Percentiles rank a stretch among this genome's conserved stretches.
Evolutionary conservation across 2,329 filamentous ascomycete species (phyloP).

Genomic region (Penicillium sclerotigenum): DNA sequence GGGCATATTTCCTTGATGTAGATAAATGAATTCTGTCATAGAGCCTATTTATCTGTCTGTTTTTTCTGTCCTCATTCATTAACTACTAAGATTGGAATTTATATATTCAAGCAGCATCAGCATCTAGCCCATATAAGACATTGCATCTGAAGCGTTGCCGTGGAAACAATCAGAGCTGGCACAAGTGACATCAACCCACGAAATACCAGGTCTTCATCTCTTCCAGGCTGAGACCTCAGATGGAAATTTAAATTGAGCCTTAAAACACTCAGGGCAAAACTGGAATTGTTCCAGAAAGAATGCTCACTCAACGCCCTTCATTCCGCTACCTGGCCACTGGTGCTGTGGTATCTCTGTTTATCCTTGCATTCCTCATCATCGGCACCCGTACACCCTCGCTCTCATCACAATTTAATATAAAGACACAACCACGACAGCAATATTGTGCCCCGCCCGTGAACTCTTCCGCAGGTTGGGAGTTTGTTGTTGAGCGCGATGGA

Average conservation of each 20-base stretch:
- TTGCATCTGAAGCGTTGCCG: conserved; percentile 18
- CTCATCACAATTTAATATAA: conserved; percentile 23
- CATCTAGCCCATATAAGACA: no score
- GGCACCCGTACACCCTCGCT: conserved; percentile 14
- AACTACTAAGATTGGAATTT: background rate
- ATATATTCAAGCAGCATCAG: background rate
- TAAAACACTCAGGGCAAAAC: background rate
- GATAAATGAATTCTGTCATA: background rate
- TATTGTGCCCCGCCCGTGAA: conserved; percentile 1
- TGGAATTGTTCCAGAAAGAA: conserved; percentile 7
- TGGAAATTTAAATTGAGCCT: background rate
- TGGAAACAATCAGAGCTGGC: conserved; percentile 23
- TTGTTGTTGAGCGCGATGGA: conserved; percentile 32
- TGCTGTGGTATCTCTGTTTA: conserved; percentile 25
- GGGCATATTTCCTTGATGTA: background rate
- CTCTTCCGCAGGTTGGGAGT: conserved; percentile 29
- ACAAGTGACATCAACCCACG: background rate
- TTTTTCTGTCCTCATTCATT: no score
- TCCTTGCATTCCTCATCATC: conserved; percentile 30
- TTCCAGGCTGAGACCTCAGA: background rate
- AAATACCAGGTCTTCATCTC: background rate
- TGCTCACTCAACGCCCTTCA: conserved; percentile 24
- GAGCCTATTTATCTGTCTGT: background rate
- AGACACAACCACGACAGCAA: conserved; percentile 8
- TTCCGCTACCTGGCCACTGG: conserved; percentile 31